phyloP scores from a whole-genome alignment of 495 filamentous ascomycete genomes.

The Aspergillus conjunctus region DNA sequence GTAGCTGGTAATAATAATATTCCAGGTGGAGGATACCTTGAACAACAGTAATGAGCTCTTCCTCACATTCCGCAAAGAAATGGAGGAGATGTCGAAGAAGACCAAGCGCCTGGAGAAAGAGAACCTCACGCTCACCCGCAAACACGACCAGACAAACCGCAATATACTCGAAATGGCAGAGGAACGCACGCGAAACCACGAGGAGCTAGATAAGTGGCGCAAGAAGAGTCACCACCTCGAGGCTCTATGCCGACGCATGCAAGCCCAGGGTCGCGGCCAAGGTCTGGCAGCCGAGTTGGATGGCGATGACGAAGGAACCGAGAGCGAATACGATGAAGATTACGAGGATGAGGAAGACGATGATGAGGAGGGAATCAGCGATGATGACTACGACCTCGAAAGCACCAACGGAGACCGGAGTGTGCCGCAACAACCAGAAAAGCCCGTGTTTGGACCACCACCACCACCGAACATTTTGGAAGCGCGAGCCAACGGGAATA shows the following conservation, averaged over 20 bases:
- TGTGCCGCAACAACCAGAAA: constrained; percentile 43
- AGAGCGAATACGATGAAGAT: constrained; percentile 70
- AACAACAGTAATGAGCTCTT: constrained; percentile 99
- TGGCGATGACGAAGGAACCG: constrained; percentile 71
- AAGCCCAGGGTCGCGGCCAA: constrained; percentile 80
- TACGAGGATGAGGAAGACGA: constrained; percentile 81
- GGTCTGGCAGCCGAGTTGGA: constrained; percentile 59
- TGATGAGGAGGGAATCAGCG: constrained; percentile 67
- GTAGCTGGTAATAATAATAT: constrained; percentile 29
- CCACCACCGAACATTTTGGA: constrained; percentile 55
- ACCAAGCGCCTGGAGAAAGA: constrained; percentile 97
- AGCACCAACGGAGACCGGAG: constrained; percentile 46
- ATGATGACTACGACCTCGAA: constrained; percentile 68
- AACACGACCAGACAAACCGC: constrained; percentile 88
- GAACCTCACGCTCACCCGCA: constrained; percentile 85
- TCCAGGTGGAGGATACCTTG: constrained; percentile 94
- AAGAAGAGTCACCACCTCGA: constrained; percentile 93
- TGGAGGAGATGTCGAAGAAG: constrained; percentile 99
- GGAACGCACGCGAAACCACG: constrained; percentile 79
- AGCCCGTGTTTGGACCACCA: constrained; percentile 57
- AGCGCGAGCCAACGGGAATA: constrained; percentile 48
- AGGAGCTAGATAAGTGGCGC: constrained; percentile 76
- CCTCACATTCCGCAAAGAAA: constrained; percentile 96
- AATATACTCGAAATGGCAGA: constrained; percentile 99
- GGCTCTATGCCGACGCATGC: constrained; percentile 91